These are phyloP conservation scores for Penicillium sp. DNA, from an alignment of 2,329 filamentous ascomycete species.

Conservation along the genomic window DNA sequence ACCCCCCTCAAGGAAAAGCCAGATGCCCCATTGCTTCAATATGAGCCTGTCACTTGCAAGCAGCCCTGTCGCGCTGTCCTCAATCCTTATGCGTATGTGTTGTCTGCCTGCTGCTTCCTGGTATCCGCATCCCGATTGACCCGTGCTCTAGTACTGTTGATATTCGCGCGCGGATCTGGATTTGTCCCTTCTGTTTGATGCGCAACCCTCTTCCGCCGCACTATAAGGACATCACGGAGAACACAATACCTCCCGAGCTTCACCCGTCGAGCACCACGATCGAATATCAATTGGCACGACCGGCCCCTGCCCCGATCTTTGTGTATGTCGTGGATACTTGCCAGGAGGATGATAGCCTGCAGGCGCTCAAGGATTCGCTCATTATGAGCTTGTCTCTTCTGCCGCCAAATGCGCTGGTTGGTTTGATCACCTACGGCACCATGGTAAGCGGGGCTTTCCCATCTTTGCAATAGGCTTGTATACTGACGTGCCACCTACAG, in stretches of 20 bases:
- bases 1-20: conserved; percentile 93
- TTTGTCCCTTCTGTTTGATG: conserved; percentile 63
- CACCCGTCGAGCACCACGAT: conserved; percentile 61
- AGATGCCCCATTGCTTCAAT: conserved; percentile 78
- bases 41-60: conserved; percentile 96
- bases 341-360: conserved; percentile 62
- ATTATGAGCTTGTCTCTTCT: conserved; percentile 61
- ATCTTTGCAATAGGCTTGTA: conserved; percentile 1
- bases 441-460: conserved; percentile 60
- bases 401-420: conserved; percentile 58
- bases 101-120: conserved; percentile 2
- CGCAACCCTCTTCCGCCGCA: conserved; percentile 60
- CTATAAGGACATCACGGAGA: conserved; percentile 64
- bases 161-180: conserved; percentile 61
- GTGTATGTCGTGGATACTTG: conserved; percentile 64
- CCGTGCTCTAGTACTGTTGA: conserved; percentile 52
- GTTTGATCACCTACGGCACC: conserved; percentile 68
- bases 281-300: conserved; percentile 58
- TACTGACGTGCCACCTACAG: conserved; percentile 41
- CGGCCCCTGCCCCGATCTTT: conserved; percentile 61
- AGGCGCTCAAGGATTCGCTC: conserved; percentile 61
- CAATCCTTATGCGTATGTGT: conserved; percentile 85
- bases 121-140: conserved; percentile 21
- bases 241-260: conserved; percentile 60
- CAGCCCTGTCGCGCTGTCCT: conserved; percentile 89